Percentiles rank a stretch among this genome's conserved stretches.
phyloP scores from a whole-genome alignment of 2,329 filamentous ascomycete genomes.

The Colletotrichum spaethianum region DNA sequence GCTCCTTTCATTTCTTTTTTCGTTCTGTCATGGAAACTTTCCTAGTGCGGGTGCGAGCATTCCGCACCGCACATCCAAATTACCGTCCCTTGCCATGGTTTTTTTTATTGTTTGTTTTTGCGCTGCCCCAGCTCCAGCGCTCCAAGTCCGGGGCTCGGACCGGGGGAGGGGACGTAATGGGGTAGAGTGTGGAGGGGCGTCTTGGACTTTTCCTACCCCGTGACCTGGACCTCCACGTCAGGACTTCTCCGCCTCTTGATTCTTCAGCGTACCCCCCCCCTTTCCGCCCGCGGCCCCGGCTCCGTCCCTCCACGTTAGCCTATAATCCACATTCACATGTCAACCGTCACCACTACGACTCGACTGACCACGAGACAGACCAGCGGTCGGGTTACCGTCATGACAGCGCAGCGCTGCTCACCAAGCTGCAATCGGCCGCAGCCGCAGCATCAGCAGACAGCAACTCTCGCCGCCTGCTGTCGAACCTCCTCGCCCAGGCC shows the following conservation, averaged over 20 bases:
- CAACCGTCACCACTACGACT: conserved; percentile 38
- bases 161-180: conserved; percentile 33
- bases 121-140: conserved; percentile 23
- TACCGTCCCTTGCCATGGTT: conserved; percentile 19
- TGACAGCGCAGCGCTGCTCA: conserved; percentile 49
- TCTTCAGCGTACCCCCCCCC: conserved; percentile 16
- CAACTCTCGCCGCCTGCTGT: conserved; percentile 41
- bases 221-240: conserved; percentile 38
- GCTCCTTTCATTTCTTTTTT: not conserved
- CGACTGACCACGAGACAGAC: conserved; percentile 55
- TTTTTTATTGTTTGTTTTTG: conserved; percentile 17
- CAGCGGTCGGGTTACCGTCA: conserved; percentile 55
- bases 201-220: conserved; percentile 30
- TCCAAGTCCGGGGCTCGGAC: conserved; percentile 35
- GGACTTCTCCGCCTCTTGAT: conserved; percentile 31
- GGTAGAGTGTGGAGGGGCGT: conserved; percentile 29
- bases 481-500: conserved; percentile 42
- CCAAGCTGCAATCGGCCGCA: conserved; percentile 47
- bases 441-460: conserved; percentile 42
- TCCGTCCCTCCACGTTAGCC: conserved; percentile 40
- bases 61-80: conserved; percentile 10
- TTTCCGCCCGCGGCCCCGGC: conserved; percentile 25
- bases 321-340: conserved; percentile 45
- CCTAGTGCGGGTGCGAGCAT: not conserved
- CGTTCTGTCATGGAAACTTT: not conserved